phyloP scores from a whole-genome alignment of 228 moss, liverwort and hornwort species.

The Sphagnum magellanicum region DNA sequence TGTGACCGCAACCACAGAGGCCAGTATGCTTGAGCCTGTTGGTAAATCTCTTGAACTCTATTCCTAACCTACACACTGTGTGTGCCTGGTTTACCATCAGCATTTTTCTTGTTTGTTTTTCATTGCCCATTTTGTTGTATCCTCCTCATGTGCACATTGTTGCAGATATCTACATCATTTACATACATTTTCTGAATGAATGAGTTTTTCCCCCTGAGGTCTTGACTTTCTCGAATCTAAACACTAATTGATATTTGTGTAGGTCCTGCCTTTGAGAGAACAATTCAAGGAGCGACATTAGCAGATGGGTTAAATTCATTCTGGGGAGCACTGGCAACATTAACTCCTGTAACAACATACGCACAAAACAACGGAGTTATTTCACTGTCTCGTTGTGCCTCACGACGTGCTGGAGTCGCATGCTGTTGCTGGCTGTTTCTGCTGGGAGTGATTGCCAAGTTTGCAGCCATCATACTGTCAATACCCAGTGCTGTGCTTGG shows the following conservation, averaged over 20 bases:
- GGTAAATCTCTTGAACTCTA: conserved; percentile 14
- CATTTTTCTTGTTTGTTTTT: too few relatives aligned
- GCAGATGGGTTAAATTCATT: conserved; percentile 73
- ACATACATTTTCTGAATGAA: too few relatives aligned
- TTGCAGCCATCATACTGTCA: conserved; percentile 61
- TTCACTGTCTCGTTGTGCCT: conserved; percentile 67
- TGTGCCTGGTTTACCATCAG: too few relatives aligned
- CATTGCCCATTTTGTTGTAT: too few relatives aligned
- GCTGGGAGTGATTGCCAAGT: conserved; percentile 63
- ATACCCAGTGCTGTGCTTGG: conserved; percentile 72
- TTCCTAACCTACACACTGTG: neutral
- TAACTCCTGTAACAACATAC: conserved; percentile 67
- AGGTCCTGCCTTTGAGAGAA: conserved; percentile 49
- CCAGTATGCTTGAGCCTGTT: conserved; percentile 51
- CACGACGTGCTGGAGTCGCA: conserved; percentile 60
- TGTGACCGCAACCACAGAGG: conserved; percentile 79
- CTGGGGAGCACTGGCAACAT: conserved; percentile 43
- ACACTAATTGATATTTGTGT: neutral
- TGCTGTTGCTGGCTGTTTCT: conserved; percentile 70
- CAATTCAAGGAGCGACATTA: conserved; percentile 62
- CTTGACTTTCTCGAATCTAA: neutral
- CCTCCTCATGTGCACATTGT: too few relatives aligned
- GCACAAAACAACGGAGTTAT: conserved; percentile 89
- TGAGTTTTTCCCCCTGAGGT: neutral
- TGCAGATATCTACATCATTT: too few relatives aligned